phyloP scores from a whole-genome alignment of 805 yeast species.

The Yarrowia phangngaensis region DNA sequence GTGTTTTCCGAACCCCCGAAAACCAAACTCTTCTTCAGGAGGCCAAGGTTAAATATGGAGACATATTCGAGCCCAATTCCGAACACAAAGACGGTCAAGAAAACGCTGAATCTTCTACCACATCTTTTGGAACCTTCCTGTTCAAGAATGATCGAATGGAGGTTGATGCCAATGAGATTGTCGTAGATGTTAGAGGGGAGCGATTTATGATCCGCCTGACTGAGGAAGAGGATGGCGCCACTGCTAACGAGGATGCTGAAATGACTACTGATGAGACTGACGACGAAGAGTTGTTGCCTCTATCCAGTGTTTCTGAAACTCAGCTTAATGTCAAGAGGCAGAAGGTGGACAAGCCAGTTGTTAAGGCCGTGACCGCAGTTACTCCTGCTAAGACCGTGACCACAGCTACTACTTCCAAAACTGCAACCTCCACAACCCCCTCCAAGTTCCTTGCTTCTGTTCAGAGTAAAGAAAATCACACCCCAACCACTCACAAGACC shows the following conservation, averaged over 20 bases:
- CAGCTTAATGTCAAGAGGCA: slow-evolving; percentile 4
- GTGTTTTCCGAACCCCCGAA: slow-evolving; percentile 12
- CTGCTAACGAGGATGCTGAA: slow-evolving; percentile 24
- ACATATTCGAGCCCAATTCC: slow-evolving; percentile 8
- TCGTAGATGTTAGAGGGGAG: slow-evolving; percentile 70
- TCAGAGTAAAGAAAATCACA: no score
- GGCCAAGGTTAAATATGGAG: slow-evolving; percentile 22
- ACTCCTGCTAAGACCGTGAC: neutral
- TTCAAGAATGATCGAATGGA: slow-evolving; percentile 23
- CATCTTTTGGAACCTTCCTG: slow-evolving; percentile 13
- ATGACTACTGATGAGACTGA: slow-evolving; percentile 42
- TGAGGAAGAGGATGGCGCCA: slow-evolving; percentile 45
- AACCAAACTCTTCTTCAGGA: slow-evolving; percentile 11
- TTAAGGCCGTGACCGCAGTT: neutral
- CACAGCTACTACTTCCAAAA: neutral
- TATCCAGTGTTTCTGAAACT: neutral
- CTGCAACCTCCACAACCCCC: slow-evolving; percentile 4
- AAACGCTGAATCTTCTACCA: neutral
- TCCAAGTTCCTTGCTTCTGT: no score
- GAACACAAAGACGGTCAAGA: slow-evolving; percentile 3
- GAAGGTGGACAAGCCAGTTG: neutral
- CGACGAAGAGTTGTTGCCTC: slow-evolving; percentile 34
- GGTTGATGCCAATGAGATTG: slow-evolving; percentile 45
- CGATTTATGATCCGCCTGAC: slow-evolving; percentile 50
- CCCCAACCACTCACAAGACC: no score